Base-by-base conservation (phyloP, 805 yeast genomes). In the Priceomyces medius region DNA sequence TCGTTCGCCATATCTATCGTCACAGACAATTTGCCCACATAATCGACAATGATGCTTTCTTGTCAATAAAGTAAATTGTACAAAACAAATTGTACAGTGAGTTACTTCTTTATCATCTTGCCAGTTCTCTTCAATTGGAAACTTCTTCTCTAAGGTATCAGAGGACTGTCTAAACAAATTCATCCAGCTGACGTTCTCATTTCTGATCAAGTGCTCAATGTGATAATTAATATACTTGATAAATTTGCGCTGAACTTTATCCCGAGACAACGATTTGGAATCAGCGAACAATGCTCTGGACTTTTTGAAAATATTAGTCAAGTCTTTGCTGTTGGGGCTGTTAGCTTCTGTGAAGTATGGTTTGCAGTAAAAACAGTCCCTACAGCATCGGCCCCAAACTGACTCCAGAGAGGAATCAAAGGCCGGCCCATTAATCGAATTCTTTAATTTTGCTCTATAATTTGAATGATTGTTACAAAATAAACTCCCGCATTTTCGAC, bases 31-130 rank as follows among this genome's bases (percentile, higher is more conserved):
- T 20, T 62, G 55, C 0, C 98, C 98, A 66, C 99, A 91, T 19
- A 89, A 60, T 27, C 98, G 68, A 60, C 99, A 93, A 59, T 91
- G 99, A 58, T 93, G 98, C 49, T 84, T 87, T 38, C 97, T 66
- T 18, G 76, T 50, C 0, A 79, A 56, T 33, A 85, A 63, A 8
- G 74, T 68, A 58, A 88, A 93, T 21, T 55, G 53, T 9, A 71
- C 66, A 10, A 66, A 59, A 53, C 99, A 91, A 6, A 85, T 65
- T 6, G 74, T 68, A 57, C 99, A 91, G 41, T 68, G 63, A 0
- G 65, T 51, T 0, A 74, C 73, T 3, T 53, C 74, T 8, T 44
- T 33, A 44, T 66, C 71, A 35, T 45, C 45, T 44, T 77, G 79
- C 98, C 98, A 91, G 10, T 73, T 69, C 76, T 88, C 46, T 70